A percentile compares a stretch with the other conserved stretches of the same genome.
phyloP scores from a whole-genome alignment of 306 rosid genomes.

The Cajanus cajan region DNA sequence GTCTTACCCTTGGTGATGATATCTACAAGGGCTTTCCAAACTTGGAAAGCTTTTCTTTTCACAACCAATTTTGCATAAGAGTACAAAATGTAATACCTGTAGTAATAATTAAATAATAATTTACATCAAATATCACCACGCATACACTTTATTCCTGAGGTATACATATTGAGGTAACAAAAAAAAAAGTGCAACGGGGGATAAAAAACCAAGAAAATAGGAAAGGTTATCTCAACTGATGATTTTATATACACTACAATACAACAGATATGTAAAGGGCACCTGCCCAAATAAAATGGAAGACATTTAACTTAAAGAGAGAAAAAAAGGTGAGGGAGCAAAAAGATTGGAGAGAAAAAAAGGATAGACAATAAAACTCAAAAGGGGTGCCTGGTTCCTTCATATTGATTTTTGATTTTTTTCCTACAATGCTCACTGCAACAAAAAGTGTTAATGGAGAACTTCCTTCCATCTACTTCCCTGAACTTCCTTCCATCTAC shows the following conservation, averaged over 20 bases:
- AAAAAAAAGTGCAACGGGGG: neutral
- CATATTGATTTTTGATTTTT: conserved; percentile 34
- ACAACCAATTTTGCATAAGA: neutral
- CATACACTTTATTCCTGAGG: neutral
- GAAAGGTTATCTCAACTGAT: conserved; percentile 42
- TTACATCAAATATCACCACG: conserved; percentile 26
- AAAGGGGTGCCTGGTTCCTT: conserved; percentile 39
- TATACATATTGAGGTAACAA: conserved; percentile 11
- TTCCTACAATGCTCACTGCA: conserved; percentile 38
- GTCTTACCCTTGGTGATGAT: neutral
- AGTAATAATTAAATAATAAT: conserved; percentile 23
- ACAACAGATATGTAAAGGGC: conserved; percentile 59
- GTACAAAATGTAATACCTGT: neutral
- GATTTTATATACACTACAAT: conserved; percentile 83
- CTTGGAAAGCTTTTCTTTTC: neutral
- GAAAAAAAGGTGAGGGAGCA: neutral
- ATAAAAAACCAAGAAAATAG: conserved; percentile 17
- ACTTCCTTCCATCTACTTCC: conserved; percentile 39
- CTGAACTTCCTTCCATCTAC: conserved; percentile 46
- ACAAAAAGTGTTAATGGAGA: conserved; percentile 58
- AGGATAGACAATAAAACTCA: conserved; percentile 24
- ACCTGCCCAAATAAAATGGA: conserved; percentile 58
- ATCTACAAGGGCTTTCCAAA: neutral
- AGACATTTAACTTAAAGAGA: conserved; percentile 29
- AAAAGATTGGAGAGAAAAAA: neutral